These are phyloP conservation scores for Mycena polygramma DNA, from an alignment of 768 basidiomycete genomes.

Conservation along the genomic window DNA sequence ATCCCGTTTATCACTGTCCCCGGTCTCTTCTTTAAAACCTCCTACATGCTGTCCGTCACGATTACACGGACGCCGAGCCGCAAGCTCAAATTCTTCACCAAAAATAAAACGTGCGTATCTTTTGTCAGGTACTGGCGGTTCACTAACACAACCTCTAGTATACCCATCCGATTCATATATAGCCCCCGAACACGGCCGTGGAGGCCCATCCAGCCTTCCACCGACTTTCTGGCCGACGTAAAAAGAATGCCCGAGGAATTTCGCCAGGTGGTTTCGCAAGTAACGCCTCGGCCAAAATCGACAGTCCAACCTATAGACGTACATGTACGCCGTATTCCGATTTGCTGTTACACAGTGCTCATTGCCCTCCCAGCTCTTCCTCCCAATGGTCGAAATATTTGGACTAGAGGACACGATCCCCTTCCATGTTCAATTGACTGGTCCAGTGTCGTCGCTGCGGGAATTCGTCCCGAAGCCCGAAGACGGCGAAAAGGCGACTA, in stretches of 20 bases:
- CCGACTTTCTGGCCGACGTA: conserved; percentile 68
- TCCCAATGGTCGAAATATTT: conserved; percentile 29
- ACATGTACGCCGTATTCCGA: conserved; percentile 56
- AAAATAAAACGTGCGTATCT: conserved; percentile 57
- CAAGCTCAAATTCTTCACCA: conserved; percentile 60
- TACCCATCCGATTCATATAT: conserved; percentile 65
- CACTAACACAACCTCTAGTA: conserved; percentile 45
- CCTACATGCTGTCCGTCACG: conserved; percentile 62
- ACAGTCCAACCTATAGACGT: conserved; percentile 57
- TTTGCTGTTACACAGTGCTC: conserved; percentile 4
- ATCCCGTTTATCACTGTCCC: conserved; percentile 49
- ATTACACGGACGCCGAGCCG: conserved; percentile 53
- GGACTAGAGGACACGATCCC: conserved; percentile 30
- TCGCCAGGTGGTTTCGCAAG: conserved; percentile 60
- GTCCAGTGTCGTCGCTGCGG: conserved; percentile 21
- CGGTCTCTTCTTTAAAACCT: conserved; percentile 54
- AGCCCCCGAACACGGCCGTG: conserved; percentile 67
- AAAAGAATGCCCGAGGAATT: conserved; percentile 79
- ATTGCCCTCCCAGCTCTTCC: conserved; percentile 29
- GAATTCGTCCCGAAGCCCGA: conserved; percentile 23
- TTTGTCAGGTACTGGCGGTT: neutral
- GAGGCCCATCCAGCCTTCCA: conserved; percentile 62
- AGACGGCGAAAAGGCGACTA: neutral
- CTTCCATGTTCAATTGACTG: conserved; percentile 33
- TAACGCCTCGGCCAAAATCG: conserved; percentile 54